phyloP scores from a whole-genome alignment of 1,139 yeast species.

The Keqinozyma sinolaborantium region DNA sequence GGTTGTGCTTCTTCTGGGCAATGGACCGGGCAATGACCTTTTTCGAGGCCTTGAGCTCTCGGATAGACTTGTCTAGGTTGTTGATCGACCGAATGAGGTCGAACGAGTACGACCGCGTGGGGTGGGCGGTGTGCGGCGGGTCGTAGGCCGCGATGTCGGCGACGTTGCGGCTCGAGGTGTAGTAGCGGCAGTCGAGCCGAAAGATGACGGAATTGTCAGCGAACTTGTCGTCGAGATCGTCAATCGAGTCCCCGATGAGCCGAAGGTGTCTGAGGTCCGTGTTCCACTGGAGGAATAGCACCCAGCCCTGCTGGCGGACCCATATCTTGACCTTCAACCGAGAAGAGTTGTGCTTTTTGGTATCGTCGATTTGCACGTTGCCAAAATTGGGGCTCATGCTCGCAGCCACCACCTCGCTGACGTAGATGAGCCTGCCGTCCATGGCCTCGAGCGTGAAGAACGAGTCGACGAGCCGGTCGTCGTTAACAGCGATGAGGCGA shows the following conservation, averaged over 20 bases:
- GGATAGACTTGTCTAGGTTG: constrained; percentile 26
- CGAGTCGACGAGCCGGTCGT: constrained; percentile 19
- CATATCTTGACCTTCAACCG: constrained; percentile 22
- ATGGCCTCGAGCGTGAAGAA: constrained; percentile 25
- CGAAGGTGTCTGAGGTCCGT: constrained; percentile 18
- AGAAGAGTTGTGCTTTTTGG: constrained; percentile 7
- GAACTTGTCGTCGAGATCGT: constrained; percentile 16
- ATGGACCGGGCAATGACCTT: constrained; percentile 14
- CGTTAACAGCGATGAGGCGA: constrained; percentile 8
- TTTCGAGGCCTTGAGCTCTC: constrained; percentile 25
- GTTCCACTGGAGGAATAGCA: constrained; percentile 15
- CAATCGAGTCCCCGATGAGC: constrained; percentile 10
- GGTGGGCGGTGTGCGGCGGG: constrained; percentile 2
- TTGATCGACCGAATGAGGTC: constrained; percentile 33
- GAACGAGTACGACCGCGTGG: constrained; percentile 25
- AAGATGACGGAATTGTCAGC: constrained; percentile 23
- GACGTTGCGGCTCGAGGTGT: constrained; percentile 15
- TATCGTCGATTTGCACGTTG: constrained; percentile 22
- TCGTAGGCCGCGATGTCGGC: constrained; percentile 1
- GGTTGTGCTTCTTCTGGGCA: constrained; percentile 10
- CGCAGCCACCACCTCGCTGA: constrained; percentile 29
- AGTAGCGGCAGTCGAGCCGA: constrained; percentile 19
- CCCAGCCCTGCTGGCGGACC: constrained; percentile 18
- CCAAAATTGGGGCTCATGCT: constrained; percentile 30
- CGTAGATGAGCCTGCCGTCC: constrained; percentile 19